Evolutionary conservation across 208 protist species (phyloP).

Genomic region (Crithidia sp.): DNA sequence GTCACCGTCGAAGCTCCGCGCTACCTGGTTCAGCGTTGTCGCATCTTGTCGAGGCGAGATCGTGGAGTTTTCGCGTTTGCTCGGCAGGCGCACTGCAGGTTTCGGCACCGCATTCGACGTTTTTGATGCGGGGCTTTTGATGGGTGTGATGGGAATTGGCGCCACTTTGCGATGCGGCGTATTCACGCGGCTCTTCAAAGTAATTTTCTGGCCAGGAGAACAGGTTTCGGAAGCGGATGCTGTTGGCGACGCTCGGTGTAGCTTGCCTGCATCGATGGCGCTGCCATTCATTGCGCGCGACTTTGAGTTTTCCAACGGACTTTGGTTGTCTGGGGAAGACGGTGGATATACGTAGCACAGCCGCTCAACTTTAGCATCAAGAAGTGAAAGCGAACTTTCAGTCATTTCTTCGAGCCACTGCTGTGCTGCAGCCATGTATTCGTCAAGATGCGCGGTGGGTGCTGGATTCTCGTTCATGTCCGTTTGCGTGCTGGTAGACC

Average conservation of each 20-base stretch:
- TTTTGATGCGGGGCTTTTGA: background rate
- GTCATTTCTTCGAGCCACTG: background rate
- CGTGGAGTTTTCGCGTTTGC: background rate
- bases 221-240: background rate
- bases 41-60: background rate
- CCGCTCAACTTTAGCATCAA: conserved; percentile 1
- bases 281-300: background rate
- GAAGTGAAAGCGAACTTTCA: background rate
- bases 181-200: background rate
- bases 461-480: background rate
- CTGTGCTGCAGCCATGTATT: background rate
- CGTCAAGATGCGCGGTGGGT: background rate
- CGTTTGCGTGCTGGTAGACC: conserved; percentile 3
- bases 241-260: background rate
- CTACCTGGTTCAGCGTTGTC: background rate
- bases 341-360: no score
- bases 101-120: background rate
- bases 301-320: background rate
- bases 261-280: background rate
- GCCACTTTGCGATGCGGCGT: background rate
- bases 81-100: background rate
- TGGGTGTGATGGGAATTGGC: background rate
- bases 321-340: background rate
- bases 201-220: background rate
- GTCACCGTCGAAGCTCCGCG: background rate